A percentile compares a stretch with the other conserved stretches of the same genome.
Evolutionary conservation across 208 protist species (phyloP).

Genomic region (Novymonas esmeraldas): DNA sequence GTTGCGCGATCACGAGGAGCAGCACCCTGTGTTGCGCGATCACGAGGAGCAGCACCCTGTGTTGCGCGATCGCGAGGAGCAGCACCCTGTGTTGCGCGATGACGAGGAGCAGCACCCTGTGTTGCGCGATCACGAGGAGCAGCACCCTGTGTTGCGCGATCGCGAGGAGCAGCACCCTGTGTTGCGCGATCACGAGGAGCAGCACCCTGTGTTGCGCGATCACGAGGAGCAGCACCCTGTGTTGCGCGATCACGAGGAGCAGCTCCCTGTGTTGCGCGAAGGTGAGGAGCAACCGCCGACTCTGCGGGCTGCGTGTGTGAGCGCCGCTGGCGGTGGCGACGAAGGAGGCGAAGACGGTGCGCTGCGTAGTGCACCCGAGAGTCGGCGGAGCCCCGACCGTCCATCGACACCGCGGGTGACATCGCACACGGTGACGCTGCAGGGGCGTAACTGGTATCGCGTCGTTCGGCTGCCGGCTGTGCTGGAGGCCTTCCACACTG

Average conservation of each 20-base stretch:
- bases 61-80: neutral
- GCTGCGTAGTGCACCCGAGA: neutral
- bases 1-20: neutral
- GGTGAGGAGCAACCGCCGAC: neutral
- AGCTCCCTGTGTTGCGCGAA: neutral
- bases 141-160: neutral
- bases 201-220: neutral
- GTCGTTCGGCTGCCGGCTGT: neutral
- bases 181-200: neutral
- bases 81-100: neutral
- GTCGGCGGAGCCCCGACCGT: no score
- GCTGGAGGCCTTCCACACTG: slow-evolving; percentile 20
- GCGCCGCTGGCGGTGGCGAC: neutral
- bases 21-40: neutral
- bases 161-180: neutral
- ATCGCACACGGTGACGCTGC: slow-evolving; percentile 7
- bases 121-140: neutral
- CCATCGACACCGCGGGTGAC: neutral
- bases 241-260: neutral
- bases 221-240: neutral
- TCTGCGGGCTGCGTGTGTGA: neutral
- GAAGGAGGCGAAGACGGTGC: neutral
- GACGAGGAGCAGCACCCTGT: neutral
- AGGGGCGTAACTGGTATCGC: slow-evolving; percentile 14
- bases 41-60: neutral